These are phyloP conservation scores for Intubia oerlemansii DNA, from an alignment of 2,329 filamentous ascomycete species.

Conservation along the genomic window DNA sequence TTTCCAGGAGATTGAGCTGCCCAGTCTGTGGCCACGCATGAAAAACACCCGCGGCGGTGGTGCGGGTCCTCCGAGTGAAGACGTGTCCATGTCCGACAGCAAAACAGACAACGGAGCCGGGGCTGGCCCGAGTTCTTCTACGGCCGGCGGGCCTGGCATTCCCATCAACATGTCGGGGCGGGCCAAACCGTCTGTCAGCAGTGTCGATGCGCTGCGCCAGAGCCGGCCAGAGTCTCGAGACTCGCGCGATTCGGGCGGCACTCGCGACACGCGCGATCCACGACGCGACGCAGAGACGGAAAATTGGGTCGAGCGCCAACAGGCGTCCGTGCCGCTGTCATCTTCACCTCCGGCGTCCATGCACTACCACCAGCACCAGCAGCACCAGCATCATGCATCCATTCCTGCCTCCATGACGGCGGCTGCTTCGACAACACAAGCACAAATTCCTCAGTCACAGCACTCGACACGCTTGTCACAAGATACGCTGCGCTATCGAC, in stretches of 20 bases:
- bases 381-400: too few species aligned
- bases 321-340: too few species aligned
- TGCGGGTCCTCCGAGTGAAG: slow-evolving; percentile 4
- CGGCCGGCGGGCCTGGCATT: too few species aligned
- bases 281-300: slow-evolving; percentile 10
- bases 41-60: slow-evolving; percentile 54
- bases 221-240: slow-evolving; percentile 10
- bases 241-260: slow-evolving; percentile 14
- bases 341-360: too few species aligned
- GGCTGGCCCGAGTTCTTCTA: not conserved
- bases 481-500: slow-evolving; percentile 16
- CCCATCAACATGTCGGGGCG: not conserved
- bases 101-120: not conserved
- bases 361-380: too few species aligned
- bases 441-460: too few species aligned
- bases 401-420: too few species aligned
- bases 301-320: slow-evolving; percentile 9
- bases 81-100: slow-evolving; percentile 3
- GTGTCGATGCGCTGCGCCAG: slow-evolving; percentile 2
- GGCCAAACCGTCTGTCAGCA: not conserved
- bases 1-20: slow-evolving; percentile 71
- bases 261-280: slow-evolving; percentile 12
- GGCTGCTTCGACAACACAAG: too few species aligned
- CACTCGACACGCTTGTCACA: too few species aligned
- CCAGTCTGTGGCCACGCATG: slow-evolving; percentile 66